Evolutionary conservation across 495 filamentous ascomycete species (phyloP), one percentile per base, ranked within the genome.

Genomic region (Lophium mytilinum): DNA sequence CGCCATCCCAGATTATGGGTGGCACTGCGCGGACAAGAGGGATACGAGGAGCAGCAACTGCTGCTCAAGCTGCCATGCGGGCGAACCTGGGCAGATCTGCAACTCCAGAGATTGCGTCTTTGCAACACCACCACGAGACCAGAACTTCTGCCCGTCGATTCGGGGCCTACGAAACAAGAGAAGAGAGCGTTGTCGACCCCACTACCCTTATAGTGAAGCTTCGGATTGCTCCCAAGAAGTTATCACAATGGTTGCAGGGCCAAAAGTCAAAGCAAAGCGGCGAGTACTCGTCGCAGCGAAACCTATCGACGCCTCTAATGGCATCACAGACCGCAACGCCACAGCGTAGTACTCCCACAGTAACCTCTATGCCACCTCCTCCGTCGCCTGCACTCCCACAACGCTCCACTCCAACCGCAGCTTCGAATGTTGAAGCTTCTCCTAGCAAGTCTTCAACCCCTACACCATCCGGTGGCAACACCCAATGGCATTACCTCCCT

Each of bases 21-120:
- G 89, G 89, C 19, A 94, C 89, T 12, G 84, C 89, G 34, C 81
- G 90, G 58, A 94, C 88, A n/a, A 77, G 90, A 69, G 85, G 85
- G 17, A 90, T 96, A 82, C 82, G 85, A 55, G 89, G 85, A 34
- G 90, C 88, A 17, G 91, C 88, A 53, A 86, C 78, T 39, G 90
- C 87, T 18, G 91, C 91, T 24, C 86, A 90, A 65, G 80, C 80
- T 10, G 83, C 83, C 11, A 76, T 86, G 67, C 76, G 81, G 37
- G 86, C 88, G 8, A 89, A 86, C 58, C 66, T 94, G 35, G 89
- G 85, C 30, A 84, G 93, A 39, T 96, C 91, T 12, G 87, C 89
- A 63, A 96, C 93, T 0, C 93, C 94, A 1, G 93, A 97, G 69
- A 73, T 80, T 6, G 75, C 81, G 74, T 74, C 56, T 14, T 49